phyloP scores from a whole-genome alignment of 306 rosid species.

The Notholithocarpus densiflorus region DNA sequence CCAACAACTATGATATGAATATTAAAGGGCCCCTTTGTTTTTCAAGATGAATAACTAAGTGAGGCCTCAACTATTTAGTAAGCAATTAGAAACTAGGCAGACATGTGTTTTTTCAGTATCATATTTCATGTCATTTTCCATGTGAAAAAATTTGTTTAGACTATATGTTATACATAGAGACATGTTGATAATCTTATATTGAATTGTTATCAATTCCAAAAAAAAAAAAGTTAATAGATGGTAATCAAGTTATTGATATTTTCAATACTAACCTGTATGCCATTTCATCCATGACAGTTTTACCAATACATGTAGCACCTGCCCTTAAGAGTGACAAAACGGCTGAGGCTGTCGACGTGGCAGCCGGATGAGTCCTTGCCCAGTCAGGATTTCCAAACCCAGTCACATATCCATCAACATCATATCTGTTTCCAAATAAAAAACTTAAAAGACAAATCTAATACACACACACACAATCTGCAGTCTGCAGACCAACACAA shows the following conservation, averaged over 20 bases:
- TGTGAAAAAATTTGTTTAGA: too few species aligned
- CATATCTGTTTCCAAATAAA: conserved; percentile 52
- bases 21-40: conserved; percentile 1
- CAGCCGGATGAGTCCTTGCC: conserved; percentile 79
- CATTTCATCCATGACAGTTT: conserved; percentile 96
- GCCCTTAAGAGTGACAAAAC: conserved; percentile 49
- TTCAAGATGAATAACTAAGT: neutral
- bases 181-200: neutral
- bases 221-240: neutral
- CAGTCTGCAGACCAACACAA: too few species aligned
- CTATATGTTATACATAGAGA: too few species aligned
- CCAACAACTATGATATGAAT: neutral
- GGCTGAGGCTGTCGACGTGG: conserved; percentile 73
- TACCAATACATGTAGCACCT: conserved; percentile 85
- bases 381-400: conserved; percentile 95
- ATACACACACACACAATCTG: neutral
- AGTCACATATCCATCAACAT: conserved; percentile 67
- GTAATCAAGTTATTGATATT: neutral
- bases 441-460: neutral
- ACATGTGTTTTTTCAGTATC: too few species aligned
- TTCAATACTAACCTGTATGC: conserved; percentile 60
- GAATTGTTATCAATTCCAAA: neutral
- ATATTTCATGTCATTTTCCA: too few species aligned
- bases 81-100: neutral
- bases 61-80: neutral